Evolutionary conservation across 495 filamentous ascomycete genomes (phyloP).

Genomic region (Penicillium longicatenatum): DNA sequence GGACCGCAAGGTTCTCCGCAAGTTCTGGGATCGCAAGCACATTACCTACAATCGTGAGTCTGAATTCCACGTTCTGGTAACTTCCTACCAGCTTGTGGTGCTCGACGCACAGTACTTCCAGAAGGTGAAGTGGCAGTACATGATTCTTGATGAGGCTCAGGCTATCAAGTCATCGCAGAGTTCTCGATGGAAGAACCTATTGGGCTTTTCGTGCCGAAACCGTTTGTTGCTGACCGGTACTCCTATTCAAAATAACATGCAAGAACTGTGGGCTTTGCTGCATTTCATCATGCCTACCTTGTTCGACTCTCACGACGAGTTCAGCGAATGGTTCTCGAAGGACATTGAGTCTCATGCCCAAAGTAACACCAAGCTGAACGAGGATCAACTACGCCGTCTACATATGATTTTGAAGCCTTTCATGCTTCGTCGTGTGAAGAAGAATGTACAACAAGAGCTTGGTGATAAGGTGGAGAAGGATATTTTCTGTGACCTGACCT

Average conservation of each 20-base stretch:
- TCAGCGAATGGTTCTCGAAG: constrained; percentile 99
- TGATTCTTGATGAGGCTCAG: constrained; percentile 98
- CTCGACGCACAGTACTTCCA: constrained; percentile 96
- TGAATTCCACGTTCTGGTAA: constrained; percentile 92
- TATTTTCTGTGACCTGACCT: constrained; percentile 94
- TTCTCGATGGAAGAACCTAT: constrained; percentile 92
- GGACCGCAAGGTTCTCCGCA: constrained; percentile 92
- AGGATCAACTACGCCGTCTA: constrained; percentile 91
- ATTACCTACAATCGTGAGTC: constrained; percentile 92
- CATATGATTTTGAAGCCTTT: constrained; percentile 99
- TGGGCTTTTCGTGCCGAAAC: constrained; percentile 95
- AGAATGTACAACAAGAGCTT: constrained; percentile 97
- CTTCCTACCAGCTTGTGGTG: constrained; percentile 96
- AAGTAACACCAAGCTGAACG: constrained; percentile 97
- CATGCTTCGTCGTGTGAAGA: constrained; percentile 99
- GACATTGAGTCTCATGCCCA: constrained; percentile 98
- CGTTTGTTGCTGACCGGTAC: constrained; percentile 93
- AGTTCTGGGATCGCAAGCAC: constrained; percentile 98
- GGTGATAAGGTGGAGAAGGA: constrained; percentile 98
- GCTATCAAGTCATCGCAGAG: constrained; percentile 98
- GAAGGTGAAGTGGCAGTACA: constrained; percentile 99
- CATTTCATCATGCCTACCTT: constrained; percentile 99
- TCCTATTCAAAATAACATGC: constrained; percentile 99
- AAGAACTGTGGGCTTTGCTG: constrained; percentile 94
- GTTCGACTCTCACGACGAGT: constrained; percentile 98